A percentile compares a stretch with the other conserved stretches of the same genome.
These are phyloP conservation scores for Loxodes magnus DNA, from an alignment of 73 alveolate species.

Conservation along the genomic window DNA sequence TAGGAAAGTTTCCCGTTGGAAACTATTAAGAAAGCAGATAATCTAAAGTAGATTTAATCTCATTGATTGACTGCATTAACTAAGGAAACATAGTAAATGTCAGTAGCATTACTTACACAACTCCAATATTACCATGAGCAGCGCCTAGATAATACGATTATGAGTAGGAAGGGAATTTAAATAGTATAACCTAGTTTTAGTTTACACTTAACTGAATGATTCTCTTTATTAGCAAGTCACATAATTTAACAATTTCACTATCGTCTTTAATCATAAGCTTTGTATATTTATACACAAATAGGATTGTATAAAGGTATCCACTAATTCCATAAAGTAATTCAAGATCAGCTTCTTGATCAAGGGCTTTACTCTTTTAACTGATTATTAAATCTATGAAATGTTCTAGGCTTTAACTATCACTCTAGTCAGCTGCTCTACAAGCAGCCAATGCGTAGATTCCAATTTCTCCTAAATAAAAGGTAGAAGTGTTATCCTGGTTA, in stretches of 20 bases:
- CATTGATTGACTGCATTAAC: constrained; percentile 5
- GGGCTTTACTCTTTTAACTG: too few species aligned
- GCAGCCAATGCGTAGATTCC: too few species aligned
- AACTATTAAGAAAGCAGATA: constrained; percentile 27
- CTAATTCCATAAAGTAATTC: constrained; percentile 76
- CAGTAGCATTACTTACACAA: constrained; percentile 40
- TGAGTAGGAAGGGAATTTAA: constrained; percentile 24
- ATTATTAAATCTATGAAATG: too few species aligned
- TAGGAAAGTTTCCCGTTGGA: constrained; percentile 59
- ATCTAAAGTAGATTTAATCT: constrained; percentile 16
- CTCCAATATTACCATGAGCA: constrained; percentile 87
- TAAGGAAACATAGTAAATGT: constrained; percentile 28
- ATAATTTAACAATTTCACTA: neutral
- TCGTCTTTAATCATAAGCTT: constrained; percentile 7
- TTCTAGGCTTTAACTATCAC: too few species aligned
- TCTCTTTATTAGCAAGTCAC: neutral
- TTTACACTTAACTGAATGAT: neutral
- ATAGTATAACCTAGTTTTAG: neutral
- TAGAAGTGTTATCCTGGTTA: too few species aligned
- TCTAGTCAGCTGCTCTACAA: too few species aligned
- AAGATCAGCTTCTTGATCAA: constrained; percentile 23
- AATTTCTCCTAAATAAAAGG: too few species aligned
- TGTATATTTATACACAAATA: constrained; percentile 26
- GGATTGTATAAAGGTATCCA: constrained; percentile 69
- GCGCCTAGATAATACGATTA: constrained; percentile 61